A percentile compares a stretch with the other conserved stretches of the same genome.
Evolutionary conservation across 495 filamentous ascomycete genomes (phyloP).

Genomic region (Penicillium angulare): DNA sequence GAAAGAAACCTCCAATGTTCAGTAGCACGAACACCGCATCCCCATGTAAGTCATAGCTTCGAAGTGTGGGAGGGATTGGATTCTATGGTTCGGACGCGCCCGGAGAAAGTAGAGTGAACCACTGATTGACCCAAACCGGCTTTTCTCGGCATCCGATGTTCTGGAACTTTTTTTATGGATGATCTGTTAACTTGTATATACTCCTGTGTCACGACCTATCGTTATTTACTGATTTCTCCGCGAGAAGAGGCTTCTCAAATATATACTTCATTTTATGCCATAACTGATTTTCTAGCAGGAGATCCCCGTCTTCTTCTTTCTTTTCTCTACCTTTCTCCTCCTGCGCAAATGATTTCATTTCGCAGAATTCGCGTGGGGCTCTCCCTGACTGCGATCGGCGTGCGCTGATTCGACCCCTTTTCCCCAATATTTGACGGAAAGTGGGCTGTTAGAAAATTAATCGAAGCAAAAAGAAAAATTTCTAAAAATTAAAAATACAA

Average conservation of each 20-base stretch:
- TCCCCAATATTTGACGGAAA: neutral
- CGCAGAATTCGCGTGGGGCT: conserved; percentile 17
- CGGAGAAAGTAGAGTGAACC: conserved; percentile 20
- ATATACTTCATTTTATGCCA: no score
- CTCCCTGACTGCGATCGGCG: conserved; percentile 20
- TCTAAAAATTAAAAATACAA: conserved; percentile 4
- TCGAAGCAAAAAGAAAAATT: neutral
- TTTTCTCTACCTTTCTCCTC: neutral
- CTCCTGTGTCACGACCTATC: no score
- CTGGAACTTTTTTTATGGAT: conserved; percentile 3
- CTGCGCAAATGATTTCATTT: conserved; percentile 6
- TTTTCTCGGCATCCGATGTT: conserved; percentile 14
- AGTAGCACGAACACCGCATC: neutral
- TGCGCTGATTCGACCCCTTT: conserved; percentile 10
- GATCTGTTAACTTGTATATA: neutral
- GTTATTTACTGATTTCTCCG: no score
- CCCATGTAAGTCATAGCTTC: neutral
- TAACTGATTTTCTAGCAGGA: no score
- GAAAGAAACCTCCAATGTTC: neutral
- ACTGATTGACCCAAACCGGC: conserved; percentile 17
- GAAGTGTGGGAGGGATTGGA: conserved; percentile 19
- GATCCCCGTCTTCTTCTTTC: neutral
- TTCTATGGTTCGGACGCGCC: conserved; percentile 27
- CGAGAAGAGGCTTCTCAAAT: no score
- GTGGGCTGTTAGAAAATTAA: neutral